Percentiles rank a stretch among this genome's conserved stretches.
These are phyloP conservation scores for Leucogyrophana mollusca DNA, from an alignment of 768 basidiomycete species.

Conservation along the genomic window DNA sequence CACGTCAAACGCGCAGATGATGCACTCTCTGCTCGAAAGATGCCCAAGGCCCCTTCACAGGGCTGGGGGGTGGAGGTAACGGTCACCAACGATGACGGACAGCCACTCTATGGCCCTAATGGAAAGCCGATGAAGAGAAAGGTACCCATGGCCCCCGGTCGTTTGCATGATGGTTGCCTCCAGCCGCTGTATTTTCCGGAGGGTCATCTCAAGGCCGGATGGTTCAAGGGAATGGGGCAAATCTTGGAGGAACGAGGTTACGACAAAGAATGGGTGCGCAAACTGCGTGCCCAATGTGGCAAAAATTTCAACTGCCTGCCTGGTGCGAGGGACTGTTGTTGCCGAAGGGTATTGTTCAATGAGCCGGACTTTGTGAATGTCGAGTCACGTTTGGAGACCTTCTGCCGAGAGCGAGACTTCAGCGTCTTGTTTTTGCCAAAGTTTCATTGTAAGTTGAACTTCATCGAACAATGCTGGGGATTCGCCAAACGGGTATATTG, in stretches of 20 bases:
- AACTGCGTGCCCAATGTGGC: slow-evolving; percentile 21
- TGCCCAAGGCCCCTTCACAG: slow-evolving; percentile 12
- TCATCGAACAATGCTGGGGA: slow-evolving; percentile 39
- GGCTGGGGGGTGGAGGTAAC: slow-evolving; percentile 12
- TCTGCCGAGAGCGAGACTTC: slow-evolving; percentile 21
- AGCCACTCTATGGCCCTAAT: slow-evolving; percentile 7
- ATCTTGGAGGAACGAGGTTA: slow-evolving; percentile 24
- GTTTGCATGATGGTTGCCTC: slow-evolving; percentile 6
- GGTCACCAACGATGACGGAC: slow-evolving; percentile 12
- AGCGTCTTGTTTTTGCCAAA: slow-evolving; percentile 37
- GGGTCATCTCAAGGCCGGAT: slow-evolving; percentile 16
- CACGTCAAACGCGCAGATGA: slow-evolving; percentile 20
- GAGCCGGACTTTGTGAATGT: slow-evolving; percentile 34
- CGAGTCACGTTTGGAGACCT: slow-evolving; percentile 30
- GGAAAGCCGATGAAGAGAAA: slow-evolving; percentile 16
- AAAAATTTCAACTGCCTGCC: slow-evolving; percentile 21
- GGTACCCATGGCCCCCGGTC: slow-evolving; percentile 7
- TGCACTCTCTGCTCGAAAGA: slow-evolving; percentile 17
- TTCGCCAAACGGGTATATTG: slow-evolving; percentile 34
- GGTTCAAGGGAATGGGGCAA: slow-evolving; percentile 29
- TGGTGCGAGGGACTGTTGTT: slow-evolving; percentile 23
- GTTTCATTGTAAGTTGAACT: slow-evolving; percentile 40
- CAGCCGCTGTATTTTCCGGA: slow-evolving; percentile 22
- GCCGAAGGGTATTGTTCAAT: slow-evolving; percentile 25
- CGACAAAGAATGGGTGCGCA: slow-evolving; percentile 2